A percentile compares a stretch with the other conserved stretches of the same genome.
phyloP scores from a whole-genome alignment of 345 rosid genomes.

The Angophora floribunda region DNA sequence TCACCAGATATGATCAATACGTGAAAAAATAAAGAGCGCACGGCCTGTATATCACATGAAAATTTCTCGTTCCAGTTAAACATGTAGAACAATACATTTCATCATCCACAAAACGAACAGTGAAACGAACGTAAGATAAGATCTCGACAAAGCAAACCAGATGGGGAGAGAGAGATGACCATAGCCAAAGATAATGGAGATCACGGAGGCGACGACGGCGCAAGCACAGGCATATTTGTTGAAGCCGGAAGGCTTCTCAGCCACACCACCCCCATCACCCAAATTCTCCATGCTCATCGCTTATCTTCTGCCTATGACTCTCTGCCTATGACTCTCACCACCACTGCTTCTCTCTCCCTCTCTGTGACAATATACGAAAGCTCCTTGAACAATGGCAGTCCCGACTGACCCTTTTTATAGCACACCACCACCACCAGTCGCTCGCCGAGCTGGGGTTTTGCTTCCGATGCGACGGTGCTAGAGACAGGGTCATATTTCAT shows the following conservation, averaged over 20 bases:
- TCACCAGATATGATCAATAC: neutral
- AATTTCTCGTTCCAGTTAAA: neutral
- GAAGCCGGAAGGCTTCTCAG: constrained; percentile 11
- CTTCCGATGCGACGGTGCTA: no score
- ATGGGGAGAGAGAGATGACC: constrained; percentile 18
- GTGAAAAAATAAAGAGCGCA: neutral
- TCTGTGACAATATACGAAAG: neutral
- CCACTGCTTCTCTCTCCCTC: neutral
- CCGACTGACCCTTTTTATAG: neutral
- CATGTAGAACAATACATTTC: no score
- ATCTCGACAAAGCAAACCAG: neutral
- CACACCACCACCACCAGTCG: neutral
- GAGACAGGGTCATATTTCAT: neutral
- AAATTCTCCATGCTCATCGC: neutral
- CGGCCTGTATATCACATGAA: neutral
- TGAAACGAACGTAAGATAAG: neutral
- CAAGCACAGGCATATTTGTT: constrained; percentile 61
- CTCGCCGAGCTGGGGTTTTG: no score
- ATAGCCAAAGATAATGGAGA: constrained; percentile 78
- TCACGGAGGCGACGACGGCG: constrained; percentile 61
- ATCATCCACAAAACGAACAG: neutral
- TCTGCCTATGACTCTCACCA: neutral
- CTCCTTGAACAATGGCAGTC: neutral
- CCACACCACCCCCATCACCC: constrained; percentile 1
- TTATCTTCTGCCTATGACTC: neutral